Evolutionary conservation across 257 asterid genomes (phyloP), one percentile per base, ranked within the genome.

Genomic region (Gynochthodes officinalis): DNA sequence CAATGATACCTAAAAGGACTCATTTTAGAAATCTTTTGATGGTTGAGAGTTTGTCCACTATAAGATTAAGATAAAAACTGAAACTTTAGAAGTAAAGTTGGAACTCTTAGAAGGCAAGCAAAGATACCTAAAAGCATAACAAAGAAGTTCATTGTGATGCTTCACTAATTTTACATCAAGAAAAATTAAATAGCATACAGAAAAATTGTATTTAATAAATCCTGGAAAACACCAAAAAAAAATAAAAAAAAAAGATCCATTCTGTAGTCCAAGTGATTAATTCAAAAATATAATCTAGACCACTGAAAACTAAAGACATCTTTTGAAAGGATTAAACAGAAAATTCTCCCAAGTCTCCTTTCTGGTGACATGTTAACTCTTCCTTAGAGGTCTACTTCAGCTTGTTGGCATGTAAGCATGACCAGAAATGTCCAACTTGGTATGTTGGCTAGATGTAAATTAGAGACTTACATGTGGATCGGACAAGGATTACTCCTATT

Each of bases 1-100:
- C 84, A 89, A 79, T 71, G 96, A 87, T 67, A 93, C 92, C 98
- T 93, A 76, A 72, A 80, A 52, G 66, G 69, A 49, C 65, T 14
- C 32, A 48, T 52, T 44, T 61, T 25, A 68, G 67, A 52, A 64
- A 25, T 49, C 35, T 50, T 40, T 49, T 42, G 53, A 65, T 53
- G 58, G 39, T 33, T 42, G n/a, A 23, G 69, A 58, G 53, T 33
- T 50, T 27, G 33, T 25, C 28, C 53, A 57, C 21, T 43, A 57
- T 10, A 74, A 43, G 16, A 39, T 69, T 19, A 69, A 33, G 21
- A 33, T 7, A 19, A 19, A 39, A 40, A 39, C 10, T n/a, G 9
- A 37, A 7, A 16, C 39, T 2, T 49, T 49, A 1, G 25, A 50
- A 50, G 2, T 21, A 50, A 50, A 50, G 15, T 25, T 11, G 25